phyloP scores from a whole-genome alignment of 306 rosid genomes.

The Hippophae tibetana region DNA sequence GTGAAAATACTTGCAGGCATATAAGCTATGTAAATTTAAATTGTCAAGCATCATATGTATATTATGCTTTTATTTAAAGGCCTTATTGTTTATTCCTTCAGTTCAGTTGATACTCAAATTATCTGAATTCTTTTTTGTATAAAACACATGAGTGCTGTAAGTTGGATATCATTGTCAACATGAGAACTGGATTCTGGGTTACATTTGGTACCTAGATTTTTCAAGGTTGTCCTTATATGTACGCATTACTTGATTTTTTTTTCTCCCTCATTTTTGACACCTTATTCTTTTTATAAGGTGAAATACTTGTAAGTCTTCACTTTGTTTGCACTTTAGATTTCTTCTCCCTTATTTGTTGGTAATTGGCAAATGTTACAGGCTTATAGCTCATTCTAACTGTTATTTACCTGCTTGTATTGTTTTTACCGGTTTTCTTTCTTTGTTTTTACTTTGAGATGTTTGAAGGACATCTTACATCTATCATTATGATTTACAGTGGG shows the following conservation, averaged over 20 bases:
- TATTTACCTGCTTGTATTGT: background rate
- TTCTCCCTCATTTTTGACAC: background rate
- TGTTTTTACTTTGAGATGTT: constrained; percentile 5
- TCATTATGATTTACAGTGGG: constrained; percentile 52
- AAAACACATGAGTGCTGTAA: too few relatives aligned
- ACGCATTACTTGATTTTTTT: background rate
- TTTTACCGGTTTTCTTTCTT: background rate
- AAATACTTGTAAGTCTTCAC: background rate
- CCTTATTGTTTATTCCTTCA: too few relatives aligned
- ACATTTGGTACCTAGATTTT: background rate
- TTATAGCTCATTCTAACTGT: too few relatives aligned
- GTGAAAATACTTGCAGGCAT: too few relatives aligned
- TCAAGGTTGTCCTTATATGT: background rate
- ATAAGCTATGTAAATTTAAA: too few relatives aligned
- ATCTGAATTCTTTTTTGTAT: too few relatives aligned
- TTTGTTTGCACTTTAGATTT: too few relatives aligned
- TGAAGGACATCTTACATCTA: constrained; percentile 14
- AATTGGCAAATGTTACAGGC: too few relatives aligned
- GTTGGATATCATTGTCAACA: background rate
- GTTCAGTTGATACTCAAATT: too few relatives aligned
- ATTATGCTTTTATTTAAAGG: too few relatives aligned
- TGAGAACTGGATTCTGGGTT: background rate
- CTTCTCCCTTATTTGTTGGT: too few relatives aligned
- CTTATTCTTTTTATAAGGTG: background rate
- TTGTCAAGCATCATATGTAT: too few relatives aligned